Base-by-base conservation (phyloP, 495 filamentous ascomycete genomes). In the Tuber microsphaerosporum region DNA sequence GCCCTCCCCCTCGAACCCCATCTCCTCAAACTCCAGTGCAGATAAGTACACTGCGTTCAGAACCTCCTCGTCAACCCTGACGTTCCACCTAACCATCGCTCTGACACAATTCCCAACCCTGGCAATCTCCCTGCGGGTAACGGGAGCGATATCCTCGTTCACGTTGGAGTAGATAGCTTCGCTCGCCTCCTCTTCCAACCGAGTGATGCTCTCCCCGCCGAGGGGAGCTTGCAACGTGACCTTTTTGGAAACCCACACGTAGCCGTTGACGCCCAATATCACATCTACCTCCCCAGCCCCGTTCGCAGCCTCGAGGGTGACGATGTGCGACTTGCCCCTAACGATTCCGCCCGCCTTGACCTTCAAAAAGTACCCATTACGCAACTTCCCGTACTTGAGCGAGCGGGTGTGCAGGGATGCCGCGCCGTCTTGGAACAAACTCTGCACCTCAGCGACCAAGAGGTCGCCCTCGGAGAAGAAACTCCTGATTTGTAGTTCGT, bases 381-480 rank as follows among this genome's bases (percentile, higher is more conserved):
- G 86, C 76, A 99, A 85, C 84, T 99, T 99, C 12, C 95, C 95
- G 84, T 97, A 99, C 83, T 93, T 93, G 80, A 98, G 84, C 69
- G 88, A 91, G 43, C 95, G 88, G 17, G 95, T 97, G 84, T 99
- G 95, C 80, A 99, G 86, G 71, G 90, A 89, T 2, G 95, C 94
- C 5, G 88, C 89, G 34, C 94, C 94, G 81, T 97, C 94, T 37
- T 86, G 84, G 83, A 91, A 92, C 71, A 99, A 86, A 75, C 87
- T 88, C 86, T 98, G 95, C 74, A 99, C 92, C 84, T 97, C 94
- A 7, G 94, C 94, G 0, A 97, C 90, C 17, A 97, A 85, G 48
- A 97, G 83, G 80, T 97, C 94, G 19, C 94, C 94, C 83, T 97
- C 94, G 41, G 88, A 88, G 85, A 97, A 97, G 83, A 97, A 97